Base-by-base conservation (phyloP, 768 basidiomycete species). In the Tylopilus sp. region DNA sequence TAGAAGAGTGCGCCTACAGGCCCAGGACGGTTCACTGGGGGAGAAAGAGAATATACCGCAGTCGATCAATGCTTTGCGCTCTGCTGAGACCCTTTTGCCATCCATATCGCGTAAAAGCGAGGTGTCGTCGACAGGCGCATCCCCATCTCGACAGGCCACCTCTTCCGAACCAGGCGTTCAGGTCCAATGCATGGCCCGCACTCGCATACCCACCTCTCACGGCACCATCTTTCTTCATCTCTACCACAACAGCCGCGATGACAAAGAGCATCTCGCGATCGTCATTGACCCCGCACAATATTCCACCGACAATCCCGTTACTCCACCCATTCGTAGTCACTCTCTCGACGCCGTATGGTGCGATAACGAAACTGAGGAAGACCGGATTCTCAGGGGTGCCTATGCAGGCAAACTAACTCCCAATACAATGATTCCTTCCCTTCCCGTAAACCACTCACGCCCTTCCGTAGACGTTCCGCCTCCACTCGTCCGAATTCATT, bases 121-220 rank as follows among this genome's bases (percentile, higher is more conserved):
- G 36, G 46, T 28, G 9, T 7, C 71, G 18, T 36, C 36, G 36
- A 18, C n/a, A 6, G n/a, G n/a, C 36, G n/a, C 36, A 18, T 18
- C 36, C n/a, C n/a, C 18, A n/a, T 36, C 36, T 7, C 36, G 36
- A 9, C n/a, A 36, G 18, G 10, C 36, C 10, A 8, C 9, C 36
- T 18, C 36, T 36, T 36, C 23, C 73, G 48, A 48, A 21, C 47
- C 63, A 0, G 35, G 41, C 4, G 49, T 90, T n/a, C 74, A 83
- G 50, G 89, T 98, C 25, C 86, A 83, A 67, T 99, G 97, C 69
- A 91, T 95, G 84, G 97, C 93, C 12, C 88, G 97, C 50, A 98
- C 97, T 4, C 88, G 97, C 50, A 91, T 98, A 67, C 97, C 97
- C 38, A 99, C 97, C 0, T 91, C 91, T 0, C 91, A 98, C 60